phyloP scores from a whole-genome alignment of 257 asterid species.

The Cruciata laevipes region DNA sequence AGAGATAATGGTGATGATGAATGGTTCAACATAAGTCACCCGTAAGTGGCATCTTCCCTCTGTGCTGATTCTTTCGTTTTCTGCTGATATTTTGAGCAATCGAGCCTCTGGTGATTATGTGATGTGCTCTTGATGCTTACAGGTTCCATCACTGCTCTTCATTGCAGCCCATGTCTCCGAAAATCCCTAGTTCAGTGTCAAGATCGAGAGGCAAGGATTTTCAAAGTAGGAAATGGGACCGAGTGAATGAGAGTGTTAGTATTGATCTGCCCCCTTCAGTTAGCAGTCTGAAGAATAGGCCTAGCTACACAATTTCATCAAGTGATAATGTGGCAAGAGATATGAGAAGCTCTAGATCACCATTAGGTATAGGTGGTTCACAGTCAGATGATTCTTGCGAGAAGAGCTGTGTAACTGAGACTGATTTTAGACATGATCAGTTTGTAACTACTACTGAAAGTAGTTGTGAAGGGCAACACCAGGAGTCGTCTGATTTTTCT shows the following conservation, averaged over 20 bases:
- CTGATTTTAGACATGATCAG: constrained; percentile 7
- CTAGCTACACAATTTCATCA: constrained; percentile 8
- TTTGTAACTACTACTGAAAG: constrained; percentile 19
- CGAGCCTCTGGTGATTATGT: background rate
- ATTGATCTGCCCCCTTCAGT: too few species aligned
- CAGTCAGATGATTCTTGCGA: constrained; percentile 10
- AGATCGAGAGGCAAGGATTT: constrained; percentile 37
- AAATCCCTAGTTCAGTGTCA: constrained; percentile 36
- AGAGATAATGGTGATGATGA: constrained; percentile 47
- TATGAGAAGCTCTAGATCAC: constrained; percentile 6
- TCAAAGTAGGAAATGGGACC: constrained; percentile 22
- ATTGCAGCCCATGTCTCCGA: constrained; percentile 26
- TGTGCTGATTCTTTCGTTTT: background rate
- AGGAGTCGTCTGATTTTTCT: constrained; percentile 17
- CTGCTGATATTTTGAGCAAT: background rate
- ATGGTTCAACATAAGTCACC: constrained; percentile 42
- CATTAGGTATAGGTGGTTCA: constrained; percentile 5
- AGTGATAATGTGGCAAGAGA: constrained; percentile 12
- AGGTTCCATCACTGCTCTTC: constrained; percentile 43
- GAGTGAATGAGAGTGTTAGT: constrained; percentile 9
- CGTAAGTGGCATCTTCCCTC: constrained; percentile 24
- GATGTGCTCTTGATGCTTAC: constrained; percentile 14
- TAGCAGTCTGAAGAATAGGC: constrained; percentile 12
- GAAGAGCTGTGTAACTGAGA: constrained; percentile 17
- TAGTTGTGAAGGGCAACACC: constrained; percentile 12